Percentiles rank a stretch among this genome's conserved stretches.
Evolutionary conservation across 805 yeast species (phyloP).

Genomic region (Lipomyces oligophaga): DNA sequence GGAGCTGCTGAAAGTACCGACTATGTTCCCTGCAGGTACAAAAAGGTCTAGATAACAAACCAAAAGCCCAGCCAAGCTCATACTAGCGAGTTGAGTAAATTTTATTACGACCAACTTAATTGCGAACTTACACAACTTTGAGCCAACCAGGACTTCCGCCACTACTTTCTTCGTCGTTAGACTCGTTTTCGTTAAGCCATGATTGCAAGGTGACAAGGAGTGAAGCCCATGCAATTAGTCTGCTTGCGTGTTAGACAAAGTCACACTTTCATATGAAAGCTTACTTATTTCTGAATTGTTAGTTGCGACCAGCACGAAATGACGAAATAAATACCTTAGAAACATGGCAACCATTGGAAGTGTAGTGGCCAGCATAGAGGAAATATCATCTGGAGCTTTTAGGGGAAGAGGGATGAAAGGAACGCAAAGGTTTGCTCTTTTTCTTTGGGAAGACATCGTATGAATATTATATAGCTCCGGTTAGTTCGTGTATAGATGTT

Average conservation of each 20-base stretch:
- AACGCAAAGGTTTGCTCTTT: conserved; percentile 6
- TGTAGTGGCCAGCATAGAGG: conserved; percentile 14
- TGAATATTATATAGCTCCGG: too few species aligned
- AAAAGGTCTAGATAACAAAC: conserved; percentile 26
- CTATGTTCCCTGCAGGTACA: conserved; percentile 7
- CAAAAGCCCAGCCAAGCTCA: conserved; percentile 21
- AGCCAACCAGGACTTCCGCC: conserved; percentile 29
- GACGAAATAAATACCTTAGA: conserved; percentile 18
- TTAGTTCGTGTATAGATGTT: too few species aligned
- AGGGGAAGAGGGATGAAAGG: conserved; percentile 5
- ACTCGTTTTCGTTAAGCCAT: conserved; percentile 25
- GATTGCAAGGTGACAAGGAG: conserved; percentile 22
- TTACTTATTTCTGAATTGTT: conserved; percentile 18
- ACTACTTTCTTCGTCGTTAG: background rate
- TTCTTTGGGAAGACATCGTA: conserved; percentile 4
- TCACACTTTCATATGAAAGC: background rate
- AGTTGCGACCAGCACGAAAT: too few species aligned
- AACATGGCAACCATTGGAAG: conserved; percentile 29
- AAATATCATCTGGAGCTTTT: conserved; percentile 11
- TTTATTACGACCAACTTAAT: background rate
- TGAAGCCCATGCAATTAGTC: conserved; percentile 24
- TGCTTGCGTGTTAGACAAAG: background rate
- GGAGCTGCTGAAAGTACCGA: conserved; percentile 5
- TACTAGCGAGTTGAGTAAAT: background rate
- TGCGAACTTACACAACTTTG: conserved; percentile 16